Base-by-base conservation (phyloP, 2,329 filamentous ascomycete species). In the Aspergillus fructus region DNA sequence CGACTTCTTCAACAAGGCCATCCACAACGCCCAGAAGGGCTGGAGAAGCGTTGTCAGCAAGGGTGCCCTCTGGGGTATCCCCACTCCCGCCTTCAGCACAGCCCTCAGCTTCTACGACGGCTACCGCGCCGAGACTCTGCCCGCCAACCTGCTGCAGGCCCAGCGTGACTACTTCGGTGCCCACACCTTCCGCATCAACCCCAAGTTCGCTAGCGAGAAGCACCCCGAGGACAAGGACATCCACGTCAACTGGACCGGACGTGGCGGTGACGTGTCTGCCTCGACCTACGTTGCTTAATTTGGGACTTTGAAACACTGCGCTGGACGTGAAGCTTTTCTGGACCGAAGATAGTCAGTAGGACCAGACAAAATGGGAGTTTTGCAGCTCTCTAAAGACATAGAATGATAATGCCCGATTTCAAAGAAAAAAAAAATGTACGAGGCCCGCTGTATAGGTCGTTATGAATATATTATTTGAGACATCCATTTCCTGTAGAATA, bases 91-190 rank as follows among this genome's bases (percentile, higher is more conserved):
- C 71, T 99, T 99, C 88, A 92, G 89, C 76, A 97, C 94, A 61
- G 94, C 94, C 49, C 87, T 99, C 71, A 93, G 90, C 74, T 99
- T 96, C 91, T 99, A 96, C 81, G 94, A 99, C 77, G 94, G 94
- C 64, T 97, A 97, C 87, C 90, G 94, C 78, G 93, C 93, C 77
- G 91, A 93, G 85, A 88, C 97, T 77, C 87, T 99, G 68, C 94
- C 94, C 60, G 94, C 94, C 84, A 99, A 97, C 86, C 85, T 99
- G 64, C 87, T 99, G 73, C 94, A 99, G 84, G 94, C 93, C 58
- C 94, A 99, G 86, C 90, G 94, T 83, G 94, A 99, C 79, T 99
- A 97, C 90, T 99, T 99, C 75, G 94, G 94, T 77, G 90, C 90
- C 64, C 90, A 94, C 84, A 94, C 90, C 66, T 94, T 94, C 88